Base-by-base conservation (phyloP, 441 rosid species). In the Arabidopsis hybrid region DNA sequence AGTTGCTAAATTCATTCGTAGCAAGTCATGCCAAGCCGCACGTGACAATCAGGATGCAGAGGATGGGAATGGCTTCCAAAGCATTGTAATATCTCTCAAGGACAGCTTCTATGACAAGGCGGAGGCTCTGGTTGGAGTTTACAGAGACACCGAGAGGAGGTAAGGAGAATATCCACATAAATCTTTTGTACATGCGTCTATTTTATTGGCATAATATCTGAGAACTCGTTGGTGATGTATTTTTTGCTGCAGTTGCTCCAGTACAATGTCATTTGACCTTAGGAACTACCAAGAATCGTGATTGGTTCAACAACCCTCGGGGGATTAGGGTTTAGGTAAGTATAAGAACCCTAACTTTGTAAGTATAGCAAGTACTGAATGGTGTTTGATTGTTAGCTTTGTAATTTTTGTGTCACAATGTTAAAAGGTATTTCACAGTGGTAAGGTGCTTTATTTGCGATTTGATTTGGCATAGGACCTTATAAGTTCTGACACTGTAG, bases 81-180 rank as follows among this genome's bases (percentile, higher is more conserved):
- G 99, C 82, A 91, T 96, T 34, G 98, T 96, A 80, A 96, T 93
- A 72, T 96, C 99, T 52, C 90, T 96, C 56, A 96, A 96, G 86
- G 98, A 96, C 69, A 93, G 93, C 79, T 96, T 96, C 78, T 96
- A 95, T 38, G 98, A 93, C 83, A 96, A 96, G 85, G 99, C 98
- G 0, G 97, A 96, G 78, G 97, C 89, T 76, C 76, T 96, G 82
- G 98, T 96, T 67, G 98, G 99, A 72, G 97, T 96, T 65, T 96
- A 89, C 84, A 84, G 98, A 78, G 99, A 96, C 81, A 76, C 85
- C 1, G 98, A 93, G 43, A 83, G 76, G 71, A 81, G 98, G 98
- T 90, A 45, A 78, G 31, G 39, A 31, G 6, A 31, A 57, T 62
- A 26, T 7, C 38, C 17, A 38, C 73, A n/a, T 65, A 16, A 57